Conservation (phyloP, 2,329 filamentous ascomycete genomes). For the Claviceps sp. region DNA sequence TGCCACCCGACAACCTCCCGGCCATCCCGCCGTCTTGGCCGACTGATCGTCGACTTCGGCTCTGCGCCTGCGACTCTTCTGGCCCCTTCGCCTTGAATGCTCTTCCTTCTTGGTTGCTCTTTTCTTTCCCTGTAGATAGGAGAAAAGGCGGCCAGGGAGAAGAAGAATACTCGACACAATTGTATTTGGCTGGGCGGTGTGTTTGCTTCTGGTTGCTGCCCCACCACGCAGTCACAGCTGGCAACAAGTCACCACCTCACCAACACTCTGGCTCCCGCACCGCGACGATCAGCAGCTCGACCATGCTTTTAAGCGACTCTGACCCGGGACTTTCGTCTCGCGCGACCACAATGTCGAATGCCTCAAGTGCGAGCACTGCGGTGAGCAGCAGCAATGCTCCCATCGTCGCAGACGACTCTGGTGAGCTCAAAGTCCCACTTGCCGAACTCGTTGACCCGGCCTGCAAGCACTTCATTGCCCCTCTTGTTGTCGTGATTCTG, state of each 20-base stretch:
- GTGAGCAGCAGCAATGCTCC: slow-evolving; percentile 12
- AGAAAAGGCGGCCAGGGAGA: not conserved
- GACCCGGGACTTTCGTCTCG: slow-evolving; percentile 21
- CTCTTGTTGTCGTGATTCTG: slow-evolving; percentile 17
- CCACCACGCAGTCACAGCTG: not conserved
- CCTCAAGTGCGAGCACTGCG: slow-evolving; percentile 17
- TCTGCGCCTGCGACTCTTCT: not conserved
- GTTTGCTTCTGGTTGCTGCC: not conserved
- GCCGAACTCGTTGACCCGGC: not conserved
- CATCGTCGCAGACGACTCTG: slow-evolving; percentile 22
- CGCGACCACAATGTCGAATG: slow-evolving; percentile 23
- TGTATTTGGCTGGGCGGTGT: not conserved
- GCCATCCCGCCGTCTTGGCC: not conserved
- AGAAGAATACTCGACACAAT: slow-evolving; percentile 10
- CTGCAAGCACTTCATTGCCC: slow-evolving; percentile 15
- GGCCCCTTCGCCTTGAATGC: not conserved
- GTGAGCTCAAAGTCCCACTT: slow-evolving; percentile 18
- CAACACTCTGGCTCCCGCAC: not conserved
- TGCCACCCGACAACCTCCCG: not conserved
- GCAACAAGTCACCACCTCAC: slow-evolving; percentile 6
- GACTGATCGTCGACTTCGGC: not conserved
- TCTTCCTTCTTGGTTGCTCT: not conserved
- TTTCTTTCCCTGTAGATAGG: not conserved
- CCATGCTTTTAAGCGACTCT: slow-evolving; percentile 28
- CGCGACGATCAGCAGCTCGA: slow-evolving; percentile 6